These are phyloP conservation scores for Beauveria brongniartii DNA, from an alignment of 2,329 filamentous ascomycete genomes.

Conservation along the genomic window DNA sequence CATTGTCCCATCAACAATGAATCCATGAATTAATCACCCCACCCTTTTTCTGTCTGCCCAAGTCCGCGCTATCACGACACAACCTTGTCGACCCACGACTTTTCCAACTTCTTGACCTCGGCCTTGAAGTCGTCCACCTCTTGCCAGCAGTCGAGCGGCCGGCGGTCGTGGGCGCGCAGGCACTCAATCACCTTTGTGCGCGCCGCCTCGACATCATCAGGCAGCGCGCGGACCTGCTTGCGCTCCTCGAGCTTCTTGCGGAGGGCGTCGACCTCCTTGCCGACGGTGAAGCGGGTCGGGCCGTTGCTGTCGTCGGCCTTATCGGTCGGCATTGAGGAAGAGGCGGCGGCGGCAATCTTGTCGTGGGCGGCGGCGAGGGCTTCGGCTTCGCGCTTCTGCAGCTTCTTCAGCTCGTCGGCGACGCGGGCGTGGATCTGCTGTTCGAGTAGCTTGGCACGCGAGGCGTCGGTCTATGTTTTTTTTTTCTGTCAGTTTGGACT, in stretches of 20 bases:
- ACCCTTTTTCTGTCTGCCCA: conserved; percentile 7
- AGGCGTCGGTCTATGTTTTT: conserved; percentile 66
- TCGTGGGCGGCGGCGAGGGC: conserved; percentile 63
- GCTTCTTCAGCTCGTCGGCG: conserved; percentile 71
- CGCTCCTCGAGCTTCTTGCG: conserved; percentile 51
- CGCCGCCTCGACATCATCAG: conserved; percentile 64
- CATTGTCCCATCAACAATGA: not conserved
- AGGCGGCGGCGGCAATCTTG: conserved; percentile 44
- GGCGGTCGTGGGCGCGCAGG: conserved; percentile 72
- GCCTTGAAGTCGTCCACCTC: conserved; percentile 87
- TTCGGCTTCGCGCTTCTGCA: conserved; percentile 62
- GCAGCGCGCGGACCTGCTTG: conserved; percentile 59
- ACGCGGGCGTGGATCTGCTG: conserved; percentile 84
- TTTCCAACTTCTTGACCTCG: conserved; percentile 81
- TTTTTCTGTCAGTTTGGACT: too few relatives aligned
- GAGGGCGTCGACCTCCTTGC: conserved; percentile 52
- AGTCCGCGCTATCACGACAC: conserved; percentile 33
- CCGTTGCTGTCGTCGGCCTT: conserved; percentile 29
- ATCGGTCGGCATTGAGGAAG: conserved; percentile 45
- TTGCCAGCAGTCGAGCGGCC: conserved; percentile 88
- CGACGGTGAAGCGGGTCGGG: conserved; percentile 39
- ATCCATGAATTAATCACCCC: not conserved
- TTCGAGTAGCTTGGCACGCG: conserved; percentile 75
- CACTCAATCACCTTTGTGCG: conserved; percentile 72
- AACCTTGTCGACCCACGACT: conserved; percentile 78